Conservation (phyloP, 225 moss, liverwort and hornwort species). For the Polytrichum formosum region DNA sequence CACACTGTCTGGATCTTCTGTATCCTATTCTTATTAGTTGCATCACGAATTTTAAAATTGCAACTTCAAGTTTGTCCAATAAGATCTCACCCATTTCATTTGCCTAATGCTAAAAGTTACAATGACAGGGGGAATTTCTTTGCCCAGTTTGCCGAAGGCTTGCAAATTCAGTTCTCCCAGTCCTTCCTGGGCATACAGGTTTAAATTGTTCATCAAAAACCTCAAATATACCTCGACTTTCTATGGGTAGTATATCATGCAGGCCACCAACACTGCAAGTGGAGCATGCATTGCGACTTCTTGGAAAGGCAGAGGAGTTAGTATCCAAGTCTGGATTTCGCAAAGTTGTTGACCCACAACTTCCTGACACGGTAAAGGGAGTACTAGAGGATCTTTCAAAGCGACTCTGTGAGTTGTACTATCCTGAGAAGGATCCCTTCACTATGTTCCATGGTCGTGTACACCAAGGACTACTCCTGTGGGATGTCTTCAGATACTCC, state of each 20-base stretch:
- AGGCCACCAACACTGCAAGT: constrained; percentile 41
- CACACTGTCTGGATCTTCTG: too few species aligned
- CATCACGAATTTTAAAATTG: too few species aligned
- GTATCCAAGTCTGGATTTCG: constrained; percentile 73
- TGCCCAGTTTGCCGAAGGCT: constrained; percentile 96
- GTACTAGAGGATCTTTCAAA: constrained; percentile 77
- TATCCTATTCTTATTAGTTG: too few species aligned
- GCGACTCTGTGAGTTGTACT: constrained; percentile 73
- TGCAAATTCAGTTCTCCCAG: constrained; percentile 88
- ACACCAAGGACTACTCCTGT: constrained; percentile 79
- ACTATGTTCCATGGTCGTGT: constrained; percentile 65
- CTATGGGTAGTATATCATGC: constrained; percentile 18
- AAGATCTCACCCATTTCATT: background rate
- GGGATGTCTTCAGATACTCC: constrained; percentile 94
- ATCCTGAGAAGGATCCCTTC: constrained; percentile 66
- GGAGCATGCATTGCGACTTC: constrained; percentile 68
- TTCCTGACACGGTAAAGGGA: constrained; percentile 79
- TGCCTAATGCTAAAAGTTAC: constrained; percentile 11
- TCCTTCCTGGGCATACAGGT: constrained; percentile 51
- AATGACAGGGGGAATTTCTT: constrained; percentile 88
- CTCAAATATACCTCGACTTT: constrained; percentile 33
- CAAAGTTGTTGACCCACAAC: constrained; percentile 69
- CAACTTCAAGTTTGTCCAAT: too few species aligned
- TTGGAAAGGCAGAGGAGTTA: constrained; percentile 77
- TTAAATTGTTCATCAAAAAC: constrained; percentile 34